phyloP scores from a whole-genome alignment of 2,329 filamentous ascomycete genomes.

The Ascochyta viciae-villosae region DNA sequence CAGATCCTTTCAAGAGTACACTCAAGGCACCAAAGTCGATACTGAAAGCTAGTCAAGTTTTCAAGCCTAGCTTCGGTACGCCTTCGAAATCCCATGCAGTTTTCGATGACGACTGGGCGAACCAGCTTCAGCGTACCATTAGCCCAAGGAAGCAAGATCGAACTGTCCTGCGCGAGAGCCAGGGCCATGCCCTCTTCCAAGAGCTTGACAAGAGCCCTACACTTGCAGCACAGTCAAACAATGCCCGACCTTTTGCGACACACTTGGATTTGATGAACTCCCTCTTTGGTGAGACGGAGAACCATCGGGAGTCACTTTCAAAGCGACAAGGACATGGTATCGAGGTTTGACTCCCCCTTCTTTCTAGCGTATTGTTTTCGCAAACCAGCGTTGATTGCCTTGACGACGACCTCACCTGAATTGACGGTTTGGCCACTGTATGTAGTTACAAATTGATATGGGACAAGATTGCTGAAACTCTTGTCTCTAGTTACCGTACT shows the following conservation, averaged over 20 bases:
- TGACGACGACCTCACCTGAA: constrained; percentile 43
- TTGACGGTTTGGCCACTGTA: constrained; percentile 49
- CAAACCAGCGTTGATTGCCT: constrained; percentile 50
- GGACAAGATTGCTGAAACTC: constrained; percentile 49
- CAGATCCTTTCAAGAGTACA: constrained; percentile 40
- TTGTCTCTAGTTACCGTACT: constrained; percentile 79
- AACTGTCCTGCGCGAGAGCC: constrained; percentile 71
- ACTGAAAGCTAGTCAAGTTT: constrained; percentile 52
- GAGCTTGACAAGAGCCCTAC: constrained; percentile 50
- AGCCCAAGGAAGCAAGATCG: constrained; percentile 93
- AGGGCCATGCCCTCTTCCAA: constrained; percentile 62
- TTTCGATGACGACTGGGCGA: constrained; percentile 86
- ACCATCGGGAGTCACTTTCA: constrained; percentile 56
- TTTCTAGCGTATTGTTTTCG: constrained; percentile 42
- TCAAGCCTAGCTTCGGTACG: constrained; percentile 52
- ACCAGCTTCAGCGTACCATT: constrained; percentile 91
- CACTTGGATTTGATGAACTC: constrained; percentile 98
- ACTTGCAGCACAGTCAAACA: constrained; percentile 41
- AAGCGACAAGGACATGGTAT: constrained; percentile 69
- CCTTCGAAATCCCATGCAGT: constrained; percentile 61
- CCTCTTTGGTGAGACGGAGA: constrained; percentile 74
- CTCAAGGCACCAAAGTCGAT: constrained; percentile 56
- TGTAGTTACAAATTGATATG: constrained; percentile 53
- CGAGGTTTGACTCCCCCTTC: constrained; percentile 80
- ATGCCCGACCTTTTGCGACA: constrained; percentile 73